Evolutionary conservation across 2,329 filamentous ascomycete species (phyloP), one percentile per base, ranked within the genome.

Genomic region (Daldinia sp.): DNA sequence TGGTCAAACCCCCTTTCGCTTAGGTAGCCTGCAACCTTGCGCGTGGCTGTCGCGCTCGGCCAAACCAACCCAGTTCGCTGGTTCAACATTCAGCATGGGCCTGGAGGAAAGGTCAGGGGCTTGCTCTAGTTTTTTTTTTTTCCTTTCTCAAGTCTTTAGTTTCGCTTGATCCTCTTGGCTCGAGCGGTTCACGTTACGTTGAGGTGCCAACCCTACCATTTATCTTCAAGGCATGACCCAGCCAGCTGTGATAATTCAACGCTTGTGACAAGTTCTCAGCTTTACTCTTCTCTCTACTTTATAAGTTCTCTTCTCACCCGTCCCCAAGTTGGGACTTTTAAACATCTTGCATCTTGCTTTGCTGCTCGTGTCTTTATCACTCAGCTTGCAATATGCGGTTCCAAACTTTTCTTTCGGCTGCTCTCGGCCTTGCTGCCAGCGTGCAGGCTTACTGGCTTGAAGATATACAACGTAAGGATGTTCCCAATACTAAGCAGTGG

Each of bases 361-460:
- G 44, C 53, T 64, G 56, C 55, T 51, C 61, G 64, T 64, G 59
- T 63, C 62, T 68, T 64, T 37, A 65, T 20, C 35, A 62, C 37
- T 42, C 56, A 42, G 59, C 63, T 58, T 53, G 60, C 72, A 75
- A 69, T 20, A 79, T 79, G 77, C 73, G 74, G 65, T 74, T 78
- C 54, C 74, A 74, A 30, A 72, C 73, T 18, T 70, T 79, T 60
- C 55, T 79, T 62, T 63, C 74, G 71, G 74, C 76, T 71, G 70
- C 74, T 26, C 53, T 75, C 55, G 73, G 76, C 73, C 74, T 78
- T 10, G 71, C 74, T 57, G 67, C 75, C n/a, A 73, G 74, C 64
- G 71, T 75, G 15, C 74, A 78, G 53, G 76, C 76, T 65, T 78
- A 74, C 72, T 79, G 78, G 78, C 74, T 79, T 33, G 72, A 68